Evolutionary conservation across 495 filamentous ascomycete species (phyloP).

Genomic region (Penicillium bialowiezense): DNA sequence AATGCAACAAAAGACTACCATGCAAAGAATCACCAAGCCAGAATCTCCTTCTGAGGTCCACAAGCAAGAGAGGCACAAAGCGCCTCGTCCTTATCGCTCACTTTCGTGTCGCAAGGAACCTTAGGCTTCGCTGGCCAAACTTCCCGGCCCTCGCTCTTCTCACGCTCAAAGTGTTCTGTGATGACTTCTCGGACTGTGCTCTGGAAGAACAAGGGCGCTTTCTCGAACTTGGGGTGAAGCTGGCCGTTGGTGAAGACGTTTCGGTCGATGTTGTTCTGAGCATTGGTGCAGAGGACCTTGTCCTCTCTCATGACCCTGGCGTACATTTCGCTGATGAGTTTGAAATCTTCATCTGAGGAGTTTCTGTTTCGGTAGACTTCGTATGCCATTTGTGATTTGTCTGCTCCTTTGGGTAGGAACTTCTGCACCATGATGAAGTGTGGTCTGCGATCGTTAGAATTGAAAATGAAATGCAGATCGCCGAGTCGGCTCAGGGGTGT

Average conservation of each 20-base stretch:
- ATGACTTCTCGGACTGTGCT: slow-evolving; percentile 40
- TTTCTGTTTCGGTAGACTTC: slow-evolving; percentile 48
- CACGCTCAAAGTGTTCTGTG: slow-evolving; percentile 36
- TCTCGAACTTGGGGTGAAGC: slow-evolving; percentile 49
- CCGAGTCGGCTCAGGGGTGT: too few species aligned
- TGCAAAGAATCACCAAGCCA: slow-evolving; percentile 29
- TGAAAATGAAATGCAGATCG: background rate
- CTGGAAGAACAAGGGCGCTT: slow-evolving; percentile 49
- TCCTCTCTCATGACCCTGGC: slow-evolving; percentile 45
- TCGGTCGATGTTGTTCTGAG: slow-evolving; percentile 48
- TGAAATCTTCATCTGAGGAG: slow-evolving; percentile 38
- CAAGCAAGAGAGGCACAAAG: slow-evolving; percentile 25
- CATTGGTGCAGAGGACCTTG: slow-evolving; percentile 42
- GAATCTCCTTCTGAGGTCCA: slow-evolving; percentile 20
- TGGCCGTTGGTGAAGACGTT: slow-evolving; percentile 48
- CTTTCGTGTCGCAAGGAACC: slow-evolving; percentile 13
- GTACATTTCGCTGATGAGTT: slow-evolving; percentile 39
- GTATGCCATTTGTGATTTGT: slow-evolving; percentile 39
- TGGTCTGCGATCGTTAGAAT: slow-evolving; percentile 23
- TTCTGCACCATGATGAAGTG: slow-evolving; percentile 50
- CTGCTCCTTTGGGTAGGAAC: slow-evolving; percentile 40
- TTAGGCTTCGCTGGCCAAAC: slow-evolving; percentile 43
- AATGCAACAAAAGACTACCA: background rate
- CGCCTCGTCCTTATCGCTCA: slow-evolving; percentile 29
- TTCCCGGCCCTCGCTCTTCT: slow-evolving; percentile 34